Evolutionary conservation across 1,139 yeast species (phyloP), one percentile per base, ranked within the genome.

Genomic region (Blastobotrys petasosporus): DNA sequence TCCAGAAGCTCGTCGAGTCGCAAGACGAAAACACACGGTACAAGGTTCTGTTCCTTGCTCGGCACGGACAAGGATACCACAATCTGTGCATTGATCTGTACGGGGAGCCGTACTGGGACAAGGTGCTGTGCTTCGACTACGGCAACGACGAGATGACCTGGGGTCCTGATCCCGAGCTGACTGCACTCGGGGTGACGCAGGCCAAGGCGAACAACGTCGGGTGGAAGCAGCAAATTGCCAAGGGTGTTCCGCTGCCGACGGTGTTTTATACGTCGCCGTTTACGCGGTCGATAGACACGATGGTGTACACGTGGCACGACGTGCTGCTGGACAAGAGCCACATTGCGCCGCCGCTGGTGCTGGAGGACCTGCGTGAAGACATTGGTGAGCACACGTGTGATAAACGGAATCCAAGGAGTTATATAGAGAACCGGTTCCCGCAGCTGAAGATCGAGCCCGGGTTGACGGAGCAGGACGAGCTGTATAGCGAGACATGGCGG

Each of bases 1-100:
- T 81, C 11, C 50, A 61, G 0, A 49, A 59, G 7, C 62, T 79
- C 50, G 77, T 78, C 51, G 51, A 50, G 1, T 25, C 52, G 1
- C 68, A 74, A 2, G 61, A 58, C 0, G 54, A 54, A 1, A 66
- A 71, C 45, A 73, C 64, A 31, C 59, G 59, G 17, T 79, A 80
- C 61, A 82, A 82, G 59, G 59, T 83, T 37, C 53, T 83, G 4
- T 73, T 79, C 45, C 66, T 82, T 44, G 88, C 85, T 1, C 70
- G 94, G 49, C 94, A 85, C 57, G 94, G 94, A 6, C 85, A 84
- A 63, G 94, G 94, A 0, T 77, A 70, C 63, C 92, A 84, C 58
- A 85, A 85, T 54, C 66, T 74, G 17, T 85, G 82, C 1, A 75
- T 76, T 40, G 67, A 66, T 25, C 73, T 74, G 51, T 81, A 80